phyloP scores from a whole-genome alignment of 2,329 filamentous ascomycete species.

The Trichoderma sp. region DNA sequence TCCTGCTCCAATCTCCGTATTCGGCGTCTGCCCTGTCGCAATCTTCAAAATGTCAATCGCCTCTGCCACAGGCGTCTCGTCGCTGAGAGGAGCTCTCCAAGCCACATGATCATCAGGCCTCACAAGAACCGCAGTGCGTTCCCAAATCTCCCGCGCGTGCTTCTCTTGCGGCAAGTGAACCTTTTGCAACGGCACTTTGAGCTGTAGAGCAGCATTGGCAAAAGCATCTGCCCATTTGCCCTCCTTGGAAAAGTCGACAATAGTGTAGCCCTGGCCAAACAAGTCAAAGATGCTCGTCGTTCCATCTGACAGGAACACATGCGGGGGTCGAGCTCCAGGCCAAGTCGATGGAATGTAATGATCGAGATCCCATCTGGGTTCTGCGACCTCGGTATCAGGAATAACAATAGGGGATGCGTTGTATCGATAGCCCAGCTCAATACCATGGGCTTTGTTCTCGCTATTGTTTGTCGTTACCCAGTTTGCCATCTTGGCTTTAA shows the following conservation, averaged over 20 bases:
- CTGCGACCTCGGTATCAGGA: slow-evolving; percentile 1
- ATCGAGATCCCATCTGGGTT: slow-evolving; percentile 2
- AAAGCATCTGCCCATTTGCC: background rate
- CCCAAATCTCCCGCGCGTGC: background rate
- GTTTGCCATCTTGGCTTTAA: background rate
- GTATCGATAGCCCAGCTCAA: slow-evolving; percentile 39
- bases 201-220: background rate
- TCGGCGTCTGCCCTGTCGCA: background rate
- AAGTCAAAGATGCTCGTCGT: slow-evolving; percentile 21
- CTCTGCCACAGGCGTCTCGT: background rate
- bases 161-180: slow-evolving; percentile 5
- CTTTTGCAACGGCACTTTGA: background rate
- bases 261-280: slow-evolving; percentile 7
- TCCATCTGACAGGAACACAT: slow-evolving; percentile 14
- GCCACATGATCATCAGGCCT: slow-evolving; percentile 12
- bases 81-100: background rate
- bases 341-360: slow-evolving; percentile 16
- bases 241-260: slow-evolving; percentile 18
- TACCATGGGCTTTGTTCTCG: slow-evolving; percentile 37
- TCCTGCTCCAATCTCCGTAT: background rate
- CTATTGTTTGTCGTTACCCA: slow-evolving; percentile 30
- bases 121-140: background rate
- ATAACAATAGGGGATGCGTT: slow-evolving; percentile 7
- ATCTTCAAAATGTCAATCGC: background rate
- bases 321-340: slow-evolving; percentile 11